These are phyloP conservation scores for Cyberlindnera veronae DNA, from an alignment of 805 yeast species.

Conservation along the genomic window DNA sequence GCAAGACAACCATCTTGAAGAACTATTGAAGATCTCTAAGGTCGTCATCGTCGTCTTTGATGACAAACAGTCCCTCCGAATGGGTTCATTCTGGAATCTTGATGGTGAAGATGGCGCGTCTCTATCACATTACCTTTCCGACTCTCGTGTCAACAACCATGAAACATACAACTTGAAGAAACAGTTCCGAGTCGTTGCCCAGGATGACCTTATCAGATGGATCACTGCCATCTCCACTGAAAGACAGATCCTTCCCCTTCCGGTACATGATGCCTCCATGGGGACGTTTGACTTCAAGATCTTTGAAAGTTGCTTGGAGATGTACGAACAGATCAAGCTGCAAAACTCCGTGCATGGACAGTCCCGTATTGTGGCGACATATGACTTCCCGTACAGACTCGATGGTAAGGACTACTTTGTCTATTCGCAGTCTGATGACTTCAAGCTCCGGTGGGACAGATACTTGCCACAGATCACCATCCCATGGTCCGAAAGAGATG, in stretches of 20 bases:
- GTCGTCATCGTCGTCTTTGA: conserved; percentile 42
- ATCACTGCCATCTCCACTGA: conserved; percentile 33
- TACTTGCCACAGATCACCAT: conserved; percentile 36
- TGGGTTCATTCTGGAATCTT: conserved; percentile 43
- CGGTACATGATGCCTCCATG: conserved; percentile 20
- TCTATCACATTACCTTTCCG: conserved; percentile 18
- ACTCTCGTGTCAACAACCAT: background rate
- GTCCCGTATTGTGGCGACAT: conserved; percentile 41
- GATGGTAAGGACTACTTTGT: conserved; percentile 45
- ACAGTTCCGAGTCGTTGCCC: conserved; percentile 42
- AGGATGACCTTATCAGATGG: conserved; percentile 39
- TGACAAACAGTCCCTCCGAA: conserved; percentile 42
- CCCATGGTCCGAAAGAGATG: conserved; percentile 46
- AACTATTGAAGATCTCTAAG: conserved; percentile 36
- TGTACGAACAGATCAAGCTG: conserved; percentile 35
- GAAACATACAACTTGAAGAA: conserved; percentile 31
- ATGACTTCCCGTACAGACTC: conserved; percentile 44
- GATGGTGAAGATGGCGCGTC: conserved; percentile 35
- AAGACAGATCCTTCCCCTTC: conserved; percentile 34
- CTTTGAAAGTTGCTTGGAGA: conserved; percentile 40
- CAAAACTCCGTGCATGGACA: conserved; percentile 36
- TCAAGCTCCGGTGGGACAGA: conserved; percentile 45
- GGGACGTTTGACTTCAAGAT: conserved; percentile 32
- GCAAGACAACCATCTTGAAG: conserved; percentile 42
- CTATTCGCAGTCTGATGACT: conserved; percentile 37